A percentile compares a stretch with the other conserved stretches of the same genome.
Conservation (phyloP, 1,139 yeast genomes). For the Protomyces pachydermus region DNA sequence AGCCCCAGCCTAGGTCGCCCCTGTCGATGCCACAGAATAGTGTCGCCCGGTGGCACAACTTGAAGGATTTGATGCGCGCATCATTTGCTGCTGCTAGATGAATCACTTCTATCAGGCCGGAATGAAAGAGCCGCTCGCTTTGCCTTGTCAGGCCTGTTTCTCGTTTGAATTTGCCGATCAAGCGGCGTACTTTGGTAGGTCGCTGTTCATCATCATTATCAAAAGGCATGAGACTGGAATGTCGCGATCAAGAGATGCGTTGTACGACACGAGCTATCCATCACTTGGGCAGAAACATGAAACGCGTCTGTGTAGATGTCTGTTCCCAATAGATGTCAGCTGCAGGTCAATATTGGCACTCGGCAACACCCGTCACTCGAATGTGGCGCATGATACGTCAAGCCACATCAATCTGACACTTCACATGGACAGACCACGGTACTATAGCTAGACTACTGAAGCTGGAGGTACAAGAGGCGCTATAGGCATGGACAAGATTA, state of each 20-base stretch:
- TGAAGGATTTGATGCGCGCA: neutral
- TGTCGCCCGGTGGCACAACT: neutral
- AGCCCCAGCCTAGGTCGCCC: constrained; percentile 28
- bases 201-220: neutral
- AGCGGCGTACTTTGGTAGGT: neutral
- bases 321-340: no score
- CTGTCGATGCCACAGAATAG: neutral
- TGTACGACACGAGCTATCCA: no score
- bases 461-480: no score
- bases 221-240: neutral
- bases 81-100: neutral
- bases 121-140: neutral
- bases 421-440: no score
- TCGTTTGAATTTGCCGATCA: neutral
- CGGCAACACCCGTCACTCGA: no score
- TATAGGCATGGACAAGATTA: constrained; percentile 11
- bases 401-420: no score
- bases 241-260: no score
- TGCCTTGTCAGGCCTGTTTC: neutral
- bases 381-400: no score
- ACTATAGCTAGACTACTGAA: no score
- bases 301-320: no score
- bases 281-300: no score
- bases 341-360: no score
- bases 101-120: neutral